Percentiles rank a stretch among this genome's conserved stretches.
These are phyloP conservation scores for Cyclotella cryptica DNA, from an alignment of 108 stramenopile genomes.

Conservation along the genomic window DNA sequence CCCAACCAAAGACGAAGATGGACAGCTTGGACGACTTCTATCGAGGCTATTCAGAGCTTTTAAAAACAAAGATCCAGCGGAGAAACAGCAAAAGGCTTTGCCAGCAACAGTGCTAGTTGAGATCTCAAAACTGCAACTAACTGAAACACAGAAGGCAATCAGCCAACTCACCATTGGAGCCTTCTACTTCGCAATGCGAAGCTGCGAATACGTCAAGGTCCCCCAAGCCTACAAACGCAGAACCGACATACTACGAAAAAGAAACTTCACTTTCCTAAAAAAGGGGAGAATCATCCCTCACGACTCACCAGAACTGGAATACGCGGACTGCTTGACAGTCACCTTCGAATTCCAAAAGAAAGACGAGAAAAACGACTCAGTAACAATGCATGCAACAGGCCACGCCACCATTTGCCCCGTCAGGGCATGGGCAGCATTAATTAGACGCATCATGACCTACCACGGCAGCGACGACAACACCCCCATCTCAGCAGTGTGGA, in stretches of 20 bases:
- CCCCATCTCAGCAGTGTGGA: neutral
- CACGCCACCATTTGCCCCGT: neutral
- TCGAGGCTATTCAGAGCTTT: slow-evolving; percentile 15
- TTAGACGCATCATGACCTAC: neutral
- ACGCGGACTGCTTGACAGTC: neutral
- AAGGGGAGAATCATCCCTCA: neutral
- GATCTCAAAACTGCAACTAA: neutral
- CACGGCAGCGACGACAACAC: neutral
- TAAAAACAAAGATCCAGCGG: slow-evolving; percentile 19
- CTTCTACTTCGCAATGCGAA: slow-evolving; percentile 4
- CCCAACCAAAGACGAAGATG: slow-evolving; percentile 31
- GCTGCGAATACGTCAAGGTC: slow-evolving; percentile 6
- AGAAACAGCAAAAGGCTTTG: slow-evolving; percentile 20
- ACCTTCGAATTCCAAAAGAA: slow-evolving; percentile 6
- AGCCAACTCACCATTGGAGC: slow-evolving; percentile 7
- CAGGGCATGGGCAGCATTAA: neutral
- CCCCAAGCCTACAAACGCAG: neutral
- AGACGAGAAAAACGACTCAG: neutral
- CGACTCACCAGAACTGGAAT: neutral
- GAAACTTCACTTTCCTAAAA: neutral
- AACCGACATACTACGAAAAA: neutral
- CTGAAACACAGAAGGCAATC: neutral
- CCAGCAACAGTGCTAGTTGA: slow-evolving; percentile 4
- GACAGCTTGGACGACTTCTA: slow-evolving; percentile 21
- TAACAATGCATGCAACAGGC: neutral